These are phyloP conservation scores for Silene coronaria DNA, from an alignment of 179 eudicot genomes.

Conservation along the genomic window DNA sequence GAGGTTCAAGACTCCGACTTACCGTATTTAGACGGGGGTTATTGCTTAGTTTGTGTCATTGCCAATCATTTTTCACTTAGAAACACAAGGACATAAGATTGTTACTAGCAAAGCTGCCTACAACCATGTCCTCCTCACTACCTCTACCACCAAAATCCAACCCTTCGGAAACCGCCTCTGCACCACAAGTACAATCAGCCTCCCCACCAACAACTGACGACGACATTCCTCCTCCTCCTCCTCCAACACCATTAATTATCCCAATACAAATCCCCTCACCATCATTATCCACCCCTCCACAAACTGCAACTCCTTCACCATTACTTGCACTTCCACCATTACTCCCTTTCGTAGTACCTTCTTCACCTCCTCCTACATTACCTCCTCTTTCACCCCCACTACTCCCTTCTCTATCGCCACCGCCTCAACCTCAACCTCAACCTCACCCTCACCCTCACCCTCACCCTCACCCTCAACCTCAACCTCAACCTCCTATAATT, in stretches of 20 bases:
- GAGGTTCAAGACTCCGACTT: no score
- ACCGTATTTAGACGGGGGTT: no score
- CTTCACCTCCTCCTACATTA: slow-evolving; percentile 15
- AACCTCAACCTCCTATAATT: slow-evolving; percentile 20
- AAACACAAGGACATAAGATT: not conserved
- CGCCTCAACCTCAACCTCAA: not conserved
- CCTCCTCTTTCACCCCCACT: slow-evolving; percentile 9
- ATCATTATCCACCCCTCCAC: not conserved
- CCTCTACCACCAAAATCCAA: slow-evolving; percentile 10
- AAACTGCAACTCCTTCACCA: slow-evolving; percentile 13
- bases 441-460: slow-evolving; percentile 16
- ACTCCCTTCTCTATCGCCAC: not conserved
- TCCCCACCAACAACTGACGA: slow-evolving; percentile 16
- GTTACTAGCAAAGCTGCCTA: not conserved
- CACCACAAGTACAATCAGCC: slow-evolving; percentile 12
- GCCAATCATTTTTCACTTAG: no score
- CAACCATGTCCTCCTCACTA: slow-evolving; percentile 19
- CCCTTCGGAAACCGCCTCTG: not conserved
- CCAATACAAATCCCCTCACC: slow-evolving; percentile 20
- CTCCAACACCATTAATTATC: slow-evolving; percentile 6
- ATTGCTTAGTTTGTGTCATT: no score
- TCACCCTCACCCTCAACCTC: slow-evolving; percentile 19
- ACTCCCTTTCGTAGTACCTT: slow-evolving; percentile 14
- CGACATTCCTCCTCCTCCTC: slow-evolving; percentile 14
- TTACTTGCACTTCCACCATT: slow-evolving; percentile 21